Conservation (phyloP, 2,329 filamentous ascomycete species). For the Hymenoscyphus scutula region DNA sequence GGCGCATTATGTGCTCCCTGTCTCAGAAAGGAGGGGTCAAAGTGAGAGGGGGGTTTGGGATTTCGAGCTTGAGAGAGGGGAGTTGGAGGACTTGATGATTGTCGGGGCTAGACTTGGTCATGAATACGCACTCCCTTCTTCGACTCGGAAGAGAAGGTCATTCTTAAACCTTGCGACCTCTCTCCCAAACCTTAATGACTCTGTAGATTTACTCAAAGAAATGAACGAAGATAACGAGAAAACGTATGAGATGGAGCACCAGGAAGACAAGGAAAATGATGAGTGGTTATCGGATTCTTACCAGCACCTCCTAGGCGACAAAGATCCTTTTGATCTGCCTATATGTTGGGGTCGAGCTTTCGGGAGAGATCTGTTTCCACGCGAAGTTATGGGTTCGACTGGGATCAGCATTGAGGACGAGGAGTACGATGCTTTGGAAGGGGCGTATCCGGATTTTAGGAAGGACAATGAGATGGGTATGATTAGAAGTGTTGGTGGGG, state of each 20-base stretch:
- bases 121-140: background rate
- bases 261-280: background rate
- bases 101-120: background rate
- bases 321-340: background rate
- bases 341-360: background rate
- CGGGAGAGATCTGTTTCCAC: background rate
- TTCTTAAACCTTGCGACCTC: background rate
- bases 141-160: background rate
- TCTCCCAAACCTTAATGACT: too few relatives aligned
- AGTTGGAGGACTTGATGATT: background rate
- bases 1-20: background rate
- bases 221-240: background rate
- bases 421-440: background rate
- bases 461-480: background rate
- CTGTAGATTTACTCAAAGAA: too few relatives aligned
- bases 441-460: background rate
- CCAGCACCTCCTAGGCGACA: background rate
- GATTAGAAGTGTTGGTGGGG: background rate
- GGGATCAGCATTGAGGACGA: background rate
- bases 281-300: background rate
- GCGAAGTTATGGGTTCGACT: background rate
- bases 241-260: background rate
- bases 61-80: background rate
- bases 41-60: background rate
- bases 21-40: background rate